Evolutionary conservation across 2,329 filamentous ascomycete genomes (phyloP), one percentile per base, ranked within the genome.

Genomic region (Aspergillus sp.): DNA sequence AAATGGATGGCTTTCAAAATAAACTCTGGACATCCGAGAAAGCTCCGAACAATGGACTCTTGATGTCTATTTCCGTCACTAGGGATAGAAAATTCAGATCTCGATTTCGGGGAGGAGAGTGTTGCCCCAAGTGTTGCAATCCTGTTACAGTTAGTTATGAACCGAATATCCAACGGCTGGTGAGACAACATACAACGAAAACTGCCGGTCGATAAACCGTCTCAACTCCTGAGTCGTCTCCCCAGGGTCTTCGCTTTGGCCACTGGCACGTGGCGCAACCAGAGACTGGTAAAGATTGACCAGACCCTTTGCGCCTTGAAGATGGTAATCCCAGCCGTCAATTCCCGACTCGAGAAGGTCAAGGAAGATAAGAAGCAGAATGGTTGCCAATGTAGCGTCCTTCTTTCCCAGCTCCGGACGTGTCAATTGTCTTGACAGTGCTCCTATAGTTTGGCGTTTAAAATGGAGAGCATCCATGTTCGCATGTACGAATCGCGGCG

Each of bases 1-100:
- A 52, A 65, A 52, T 67, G 67, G 4, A 73, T 68, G 11, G 65
- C 67, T 27, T 58, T 62, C 6, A 73, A 48, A 2, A 74, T 57
- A 44, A 70, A 71, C 37, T 67, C 69, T 0, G 72, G 72, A 45
- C 72, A 74, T 9, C 72, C 72, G 12, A 74, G 69, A 45, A 74
- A 74, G 3, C 71, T 73, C 25, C 65, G 55, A 43, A 74, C 69
- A 9, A 72, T 64, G 1, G 61, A 62, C 54, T 74, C 70, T 52
- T 66, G 58, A 2, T 51, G 51, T n/a, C 57, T 57, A 17, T 58
- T 56, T 15, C 56, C 46, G 7, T 64, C 60, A 6, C 63, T 40
- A 3, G 19, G 17, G 27, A 60, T 51, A 12, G 55, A 35, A 21
- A 58, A 66, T 2, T 66, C 55, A 3, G 69, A 65, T n/a, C 70